Evolutionary conservation across 129 eudicot genomes (phyloP).

Genomic region (carrot (Daucus carota)): DNA sequence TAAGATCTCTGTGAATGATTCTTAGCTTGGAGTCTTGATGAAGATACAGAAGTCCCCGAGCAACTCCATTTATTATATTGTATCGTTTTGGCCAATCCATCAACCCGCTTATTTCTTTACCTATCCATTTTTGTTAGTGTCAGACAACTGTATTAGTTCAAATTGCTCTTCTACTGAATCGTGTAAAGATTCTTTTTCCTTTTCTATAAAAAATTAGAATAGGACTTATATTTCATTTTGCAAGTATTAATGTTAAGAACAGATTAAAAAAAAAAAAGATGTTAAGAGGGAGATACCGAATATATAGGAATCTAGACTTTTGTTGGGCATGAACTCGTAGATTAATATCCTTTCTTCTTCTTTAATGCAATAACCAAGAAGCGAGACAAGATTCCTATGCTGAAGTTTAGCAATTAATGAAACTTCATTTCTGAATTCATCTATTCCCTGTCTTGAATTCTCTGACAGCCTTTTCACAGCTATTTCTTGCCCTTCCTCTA

Average conservation of each 20-base stretch:
- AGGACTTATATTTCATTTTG: too few relatives aligned
- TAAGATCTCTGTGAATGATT: slow-evolving; percentile 7
- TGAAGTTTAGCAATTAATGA: slow-evolving; percentile 6
- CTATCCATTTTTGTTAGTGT: background rate
- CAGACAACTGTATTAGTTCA: background rate
- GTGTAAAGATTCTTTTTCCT: too few relatives aligned
- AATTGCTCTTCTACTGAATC: background rate
- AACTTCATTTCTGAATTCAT: slow-evolving; percentile 7
- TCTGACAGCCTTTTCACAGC: background rate
- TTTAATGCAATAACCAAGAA: slow-evolving; percentile 3
- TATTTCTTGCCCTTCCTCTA: slow-evolving; percentile 6
- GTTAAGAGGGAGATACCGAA: background rate
- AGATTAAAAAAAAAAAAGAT: too few relatives aligned
- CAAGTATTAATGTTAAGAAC: too few relatives aligned
- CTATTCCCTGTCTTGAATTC: slow-evolving; percentile 1
- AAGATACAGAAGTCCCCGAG: slow-evolving; percentile 10
- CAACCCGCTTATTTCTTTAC: background rate
- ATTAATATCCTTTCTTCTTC: slow-evolving; percentile 8
- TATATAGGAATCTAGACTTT: slow-evolving; percentile 12
- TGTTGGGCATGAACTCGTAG: slow-evolving; percentile 15
- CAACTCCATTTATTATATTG: slow-evolving; percentile 6
- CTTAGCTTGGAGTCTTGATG: slow-evolving; percentile 10
- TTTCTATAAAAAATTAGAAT: background rate
- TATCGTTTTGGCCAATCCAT: slow-evolving; percentile 5
- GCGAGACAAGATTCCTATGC: slow-evolving; percentile 2